Evolutionary conservation across 179 eudicot species (phyloP), one percentile per base, ranked within the genome.

Genomic region (Spergularia azorica): DNA sequence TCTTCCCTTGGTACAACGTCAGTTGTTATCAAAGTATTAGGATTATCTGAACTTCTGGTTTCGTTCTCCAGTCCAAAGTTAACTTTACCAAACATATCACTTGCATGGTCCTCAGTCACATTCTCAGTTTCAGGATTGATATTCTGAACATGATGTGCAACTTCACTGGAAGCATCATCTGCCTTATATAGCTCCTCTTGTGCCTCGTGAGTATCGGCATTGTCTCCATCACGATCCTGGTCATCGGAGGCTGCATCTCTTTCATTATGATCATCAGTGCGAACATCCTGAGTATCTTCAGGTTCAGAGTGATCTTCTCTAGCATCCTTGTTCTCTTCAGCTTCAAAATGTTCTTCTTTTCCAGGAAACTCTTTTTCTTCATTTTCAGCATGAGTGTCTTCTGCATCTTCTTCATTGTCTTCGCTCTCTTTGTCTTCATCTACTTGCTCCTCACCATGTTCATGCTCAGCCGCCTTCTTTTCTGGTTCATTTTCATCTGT

Each of bases 81-180:
- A 56, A 67, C 76, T 70, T 66, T 71, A 68, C 81, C 84, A 26
- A 67, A 74, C 12, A 84, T 79, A 64, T 79, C 87, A 74, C 72
- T 70, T 73, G 81, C 80, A 18, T 83, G 85, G 63, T 77, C 87
- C 58, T 36, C 5, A 41, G 80, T 83, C 10, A 52, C 85, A 56
- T 80, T 87, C 77, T 83, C 87, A 38, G 81, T 84, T 79, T 82
- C 85, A 5, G 80, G 83, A 60, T 76, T 73, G 2, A 38, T 32
- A 39, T 60, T 83, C 66, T 78, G 85, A 41, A 75, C 73, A 67
- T 91, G 85, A 73, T 90, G 95, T 59, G 93, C 87, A 81, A 95
- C 99, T 76, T 96, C 99, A 83, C 99, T 95, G 32, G 98, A 95
- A 78, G 98, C 98, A 86, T 95, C 97, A 82, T 95, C 97, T 8